phyloP scores from a whole-genome alignment of 2,329 filamentous ascomycete species.

The Chrysoporthe austroafricana region DNA sequence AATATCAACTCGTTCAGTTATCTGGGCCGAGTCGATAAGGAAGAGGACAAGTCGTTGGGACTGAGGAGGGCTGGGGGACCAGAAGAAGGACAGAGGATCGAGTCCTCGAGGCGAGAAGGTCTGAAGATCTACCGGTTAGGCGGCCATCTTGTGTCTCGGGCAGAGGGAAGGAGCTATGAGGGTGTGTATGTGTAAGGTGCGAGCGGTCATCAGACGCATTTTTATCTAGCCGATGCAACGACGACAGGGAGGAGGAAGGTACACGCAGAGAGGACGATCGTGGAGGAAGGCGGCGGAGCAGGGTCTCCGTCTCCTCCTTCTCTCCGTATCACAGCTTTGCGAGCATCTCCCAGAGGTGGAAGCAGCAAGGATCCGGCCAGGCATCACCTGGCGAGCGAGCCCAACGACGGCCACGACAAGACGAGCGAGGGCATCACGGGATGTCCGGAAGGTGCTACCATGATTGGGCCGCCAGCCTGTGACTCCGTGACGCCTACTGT shows the following conservation, averaged over 20 bases:
- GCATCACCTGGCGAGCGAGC: not conserved
- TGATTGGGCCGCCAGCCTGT: not conserved
- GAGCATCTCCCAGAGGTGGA: not conserved
- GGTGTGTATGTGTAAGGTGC: slow-evolving; percentile 11
- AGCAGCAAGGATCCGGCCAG: not conserved
- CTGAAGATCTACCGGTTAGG: not conserved
- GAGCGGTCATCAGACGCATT: slow-evolving; percentile 11
- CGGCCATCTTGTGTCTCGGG: slow-evolving; percentile 6
- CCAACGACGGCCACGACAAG: not conserved
- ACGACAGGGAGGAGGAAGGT: not conserved
- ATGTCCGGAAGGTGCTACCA: slow-evolving; percentile 1
- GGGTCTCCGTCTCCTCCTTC: not conserved
- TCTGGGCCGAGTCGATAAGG: not conserved
- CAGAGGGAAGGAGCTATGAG: not conserved
- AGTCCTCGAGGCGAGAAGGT: not conserved
- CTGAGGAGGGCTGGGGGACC: not conserved
- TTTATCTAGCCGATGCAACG: not conserved
- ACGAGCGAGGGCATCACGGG: slow-evolving; percentile 14
- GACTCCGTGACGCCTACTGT: slow-evolving; percentile 3
- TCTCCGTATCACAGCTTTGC: not conserved
- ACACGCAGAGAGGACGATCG: not conserved
- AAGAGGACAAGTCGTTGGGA: not conserved
- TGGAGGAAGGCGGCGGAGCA: not conserved
- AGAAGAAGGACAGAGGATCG: not conserved
- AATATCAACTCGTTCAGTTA: not conserved